These are phyloP conservation scores for Amanita pseudoporphyria DNA, from an alignment of 768 basidiomycete species.

Conservation along the genomic window DNA sequence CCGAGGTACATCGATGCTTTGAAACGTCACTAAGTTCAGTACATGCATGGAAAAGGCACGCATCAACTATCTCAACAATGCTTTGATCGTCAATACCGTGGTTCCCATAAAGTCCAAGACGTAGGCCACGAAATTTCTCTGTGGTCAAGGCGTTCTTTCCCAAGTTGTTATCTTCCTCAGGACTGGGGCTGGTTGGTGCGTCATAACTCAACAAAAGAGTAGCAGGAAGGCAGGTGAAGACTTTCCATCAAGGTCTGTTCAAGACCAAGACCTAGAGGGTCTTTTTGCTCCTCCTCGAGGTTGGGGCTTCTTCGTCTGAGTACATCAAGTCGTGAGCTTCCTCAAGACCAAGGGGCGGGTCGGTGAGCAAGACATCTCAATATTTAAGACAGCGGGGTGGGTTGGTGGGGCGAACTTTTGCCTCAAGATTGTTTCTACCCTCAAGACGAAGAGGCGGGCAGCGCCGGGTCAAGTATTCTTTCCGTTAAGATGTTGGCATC, in stretches of 20 bases:
- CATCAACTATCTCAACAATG: neutral
- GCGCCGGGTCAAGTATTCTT: neutral
- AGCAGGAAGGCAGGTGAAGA: too few species aligned
- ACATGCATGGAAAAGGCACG: neutral
- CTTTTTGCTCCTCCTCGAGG: too few species aligned
- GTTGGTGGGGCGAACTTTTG: neutral
- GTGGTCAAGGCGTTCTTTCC: too few species aligned
- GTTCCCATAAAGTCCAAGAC: too few species aligned
- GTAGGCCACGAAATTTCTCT: too few species aligned
- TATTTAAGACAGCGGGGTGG: neutral
- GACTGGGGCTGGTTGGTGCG: too few species aligned
- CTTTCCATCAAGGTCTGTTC: too few species aligned
- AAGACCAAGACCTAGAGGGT: too few species aligned
- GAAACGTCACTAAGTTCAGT: neutral
- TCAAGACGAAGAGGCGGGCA: neutral
- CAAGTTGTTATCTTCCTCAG: too few species aligned
- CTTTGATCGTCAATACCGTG: too few species aligned
- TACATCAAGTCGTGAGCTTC: neutral
- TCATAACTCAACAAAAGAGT: too few species aligned
- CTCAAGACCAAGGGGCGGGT: neutral
- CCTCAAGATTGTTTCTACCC: neutral
- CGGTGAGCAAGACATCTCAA: neutral
- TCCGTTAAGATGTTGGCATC: too few species aligned
- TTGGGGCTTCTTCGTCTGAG: neutral
- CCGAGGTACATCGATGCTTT: neutral